A percentile compares a stretch with the other conserved stretches of the same genome.
These are phyloP conservation scores for Aethionema arabicum DNA, from an alignment of 345 rosid species.

Conservation along the genomic window DNA sequence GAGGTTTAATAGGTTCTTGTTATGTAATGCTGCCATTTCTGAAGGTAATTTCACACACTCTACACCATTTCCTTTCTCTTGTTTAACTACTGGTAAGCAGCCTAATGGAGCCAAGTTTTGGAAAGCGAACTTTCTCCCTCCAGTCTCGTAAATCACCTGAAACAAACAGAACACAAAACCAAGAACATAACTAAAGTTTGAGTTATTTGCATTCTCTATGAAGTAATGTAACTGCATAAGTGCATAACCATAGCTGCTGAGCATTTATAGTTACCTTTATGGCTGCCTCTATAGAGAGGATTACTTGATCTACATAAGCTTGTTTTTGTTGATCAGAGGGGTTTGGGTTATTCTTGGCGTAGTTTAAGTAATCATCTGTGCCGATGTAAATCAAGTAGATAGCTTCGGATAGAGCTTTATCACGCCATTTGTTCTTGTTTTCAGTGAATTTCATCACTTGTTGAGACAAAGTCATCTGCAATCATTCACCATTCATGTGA, in stretches of 20 bases:
- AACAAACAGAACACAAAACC: neutral
- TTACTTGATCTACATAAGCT: slow-evolving; percentile 17
- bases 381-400: slow-evolving; percentile 26
- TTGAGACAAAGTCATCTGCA: slow-evolving; percentile 23
- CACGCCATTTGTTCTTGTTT: slow-evolving; percentile 19
- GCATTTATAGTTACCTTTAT: slow-evolving; percentile 11
- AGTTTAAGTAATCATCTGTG: slow-evolving; percentile 24
- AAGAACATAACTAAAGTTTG: neutral
- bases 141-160: slow-evolving; percentile 18
- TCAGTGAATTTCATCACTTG: slow-evolving; percentile 11
- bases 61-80: neutral
- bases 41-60: slow-evolving; percentile 9
- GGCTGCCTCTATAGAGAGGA: neutral
- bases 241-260: too few relatives aligned
- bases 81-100: slow-evolving; percentile 28
- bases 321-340: neutral
- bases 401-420: neutral
- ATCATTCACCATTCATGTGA: neutral
- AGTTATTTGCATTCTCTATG: neutral
- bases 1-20: slow-evolving; percentile 11
- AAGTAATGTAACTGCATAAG: neutral
- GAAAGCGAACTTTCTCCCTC: slow-evolving; percentile 39
- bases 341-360: slow-evolving; percentile 2
- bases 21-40: slow-evolving; percentile 29
- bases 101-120: slow-evolving; percentile 34